These are phyloP conservation scores for Petasospora rhodanensis DNA, from an alignment of 1,139 yeast species.

Conservation along the genomic window DNA sequence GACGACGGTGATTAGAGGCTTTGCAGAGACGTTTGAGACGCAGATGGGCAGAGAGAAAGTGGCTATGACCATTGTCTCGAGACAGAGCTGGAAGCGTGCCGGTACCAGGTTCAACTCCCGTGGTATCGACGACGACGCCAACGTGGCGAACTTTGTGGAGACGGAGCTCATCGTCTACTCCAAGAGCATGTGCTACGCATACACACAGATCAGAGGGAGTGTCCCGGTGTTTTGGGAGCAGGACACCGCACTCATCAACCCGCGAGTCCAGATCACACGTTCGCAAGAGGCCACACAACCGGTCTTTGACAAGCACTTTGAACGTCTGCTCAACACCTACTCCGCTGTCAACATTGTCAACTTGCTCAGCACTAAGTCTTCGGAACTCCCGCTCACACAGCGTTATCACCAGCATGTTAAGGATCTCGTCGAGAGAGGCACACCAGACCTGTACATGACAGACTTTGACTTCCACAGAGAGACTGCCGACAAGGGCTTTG, in stretches of 20 bases:
- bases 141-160: constrained; percentile 95
- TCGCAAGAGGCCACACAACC: constrained; percentile 92
- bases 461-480: constrained; percentile 94
- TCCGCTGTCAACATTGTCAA: constrained; percentile 87
- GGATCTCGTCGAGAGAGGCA: constrained; percentile 31
- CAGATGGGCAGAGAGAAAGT: constrained; percentile 49
- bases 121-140: constrained; percentile 93
- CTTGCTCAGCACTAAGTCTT: constrained; percentile 70
- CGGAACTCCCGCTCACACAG: constrained; percentile 68
- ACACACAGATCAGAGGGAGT: constrained; percentile 86
- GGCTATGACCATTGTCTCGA: constrained; percentile 75
- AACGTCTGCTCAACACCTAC: constrained; percentile 61
- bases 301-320: constrained; percentile 78
- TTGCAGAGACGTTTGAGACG: constrained; percentile 71
- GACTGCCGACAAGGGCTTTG: constrained; percentile 83
- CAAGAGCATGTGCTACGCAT: constrained; percentile 60
- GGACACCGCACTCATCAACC: constrained; percentile 75
- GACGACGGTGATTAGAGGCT: constrained; percentile 91
- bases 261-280: constrained; percentile 83
- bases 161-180: constrained; percentile 76
- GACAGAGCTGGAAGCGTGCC: constrained; percentile 94
- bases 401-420: constrained; percentile 59
- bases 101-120: constrained; percentile 93
- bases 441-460: constrained; percentile 54
- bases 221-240: constrained; percentile 99